phyloP scores from a whole-genome alignment of 768 basidiomycete genomes.

The Xanthoconium purpureum region DNA sequence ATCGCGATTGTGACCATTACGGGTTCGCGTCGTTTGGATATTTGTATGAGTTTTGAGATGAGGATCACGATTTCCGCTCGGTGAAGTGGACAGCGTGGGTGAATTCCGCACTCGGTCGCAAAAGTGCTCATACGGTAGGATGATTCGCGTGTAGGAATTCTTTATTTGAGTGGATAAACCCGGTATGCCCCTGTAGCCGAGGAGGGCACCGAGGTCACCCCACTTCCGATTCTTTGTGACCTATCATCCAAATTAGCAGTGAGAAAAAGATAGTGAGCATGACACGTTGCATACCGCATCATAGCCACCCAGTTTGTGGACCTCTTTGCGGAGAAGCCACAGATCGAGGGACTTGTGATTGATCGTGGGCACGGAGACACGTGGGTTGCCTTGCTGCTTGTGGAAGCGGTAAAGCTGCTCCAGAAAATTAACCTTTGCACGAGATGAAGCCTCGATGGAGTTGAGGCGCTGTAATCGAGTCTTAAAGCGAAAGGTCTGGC shows the following conservation, averaged over 20 bases:
- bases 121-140: constrained; percentile 95
- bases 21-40: constrained; percentile 41
- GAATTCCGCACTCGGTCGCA: constrained; percentile 71
- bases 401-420: constrained; percentile 97
- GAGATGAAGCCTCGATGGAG: constrained; percentile 93
- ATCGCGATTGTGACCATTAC: constrained; percentile 39
- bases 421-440: constrained; percentile 95
- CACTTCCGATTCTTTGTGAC: constrained; percentile 84
- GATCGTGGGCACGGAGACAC: constrained; percentile 90
- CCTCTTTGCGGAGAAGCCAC: constrained; percentile 91
- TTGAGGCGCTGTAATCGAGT: constrained; percentile 93
- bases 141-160: constrained; percentile 85
- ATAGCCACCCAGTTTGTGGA: constrained; percentile 84
- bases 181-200: constrained; percentile 81
- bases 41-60: constrained; percentile 56
- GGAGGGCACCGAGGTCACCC: constrained; percentile 76
- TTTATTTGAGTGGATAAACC: constrained; percentile 86
- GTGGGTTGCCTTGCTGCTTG: constrained; percentile 88
- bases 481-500: constrained; percentile 85
- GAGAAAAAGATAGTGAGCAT: constrained; percentile 15
- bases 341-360: constrained; percentile 91
- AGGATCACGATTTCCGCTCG: constrained; percentile 41
- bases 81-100: constrained; percentile 42
- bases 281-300: constrained; percentile 59
- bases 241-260: constrained; percentile 42